Percentiles rank a stretch among this genome's conserved stretches.
Evolutionary conservation across 495 filamentous ascomycete genomes (phyloP).

Genomic region (Halenospora varia): DNA sequence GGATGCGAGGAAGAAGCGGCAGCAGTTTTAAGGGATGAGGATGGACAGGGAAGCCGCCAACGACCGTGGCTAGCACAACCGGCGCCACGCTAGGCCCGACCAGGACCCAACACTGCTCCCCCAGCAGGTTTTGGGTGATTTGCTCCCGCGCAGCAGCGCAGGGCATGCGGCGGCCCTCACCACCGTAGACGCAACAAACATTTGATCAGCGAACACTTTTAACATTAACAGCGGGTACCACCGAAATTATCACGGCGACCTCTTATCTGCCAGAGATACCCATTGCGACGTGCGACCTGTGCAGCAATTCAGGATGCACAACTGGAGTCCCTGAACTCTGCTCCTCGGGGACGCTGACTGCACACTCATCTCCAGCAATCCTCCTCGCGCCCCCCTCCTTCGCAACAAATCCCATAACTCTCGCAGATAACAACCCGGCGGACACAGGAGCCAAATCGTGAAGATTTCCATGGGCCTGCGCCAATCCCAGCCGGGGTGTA

Average conservation of each 20-base stretch:
- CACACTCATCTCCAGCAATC: neutral
- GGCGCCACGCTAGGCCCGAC: too few relatives aligned
- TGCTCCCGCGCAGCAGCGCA: neutral
- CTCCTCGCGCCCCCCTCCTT: neutral
- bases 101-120: too few relatives aligned
- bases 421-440: neutral
- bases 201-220: neutral
- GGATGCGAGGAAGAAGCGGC: neutral
- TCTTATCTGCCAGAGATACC: neutral
- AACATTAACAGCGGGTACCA: constrained; percentile 1
- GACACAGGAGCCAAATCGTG: neutral
- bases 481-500: constrained; percentile 3
- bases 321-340: neutral
- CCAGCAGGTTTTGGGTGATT: neutral
- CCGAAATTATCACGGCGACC: neutral
- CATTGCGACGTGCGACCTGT: neutral
- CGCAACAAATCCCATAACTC: neutral
- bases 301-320: neutral
- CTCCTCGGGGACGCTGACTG: neutral
- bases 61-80: neutral
- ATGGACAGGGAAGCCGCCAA: neutral
- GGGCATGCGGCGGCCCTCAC: neutral
- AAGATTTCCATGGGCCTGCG: constrained; percentile 1
- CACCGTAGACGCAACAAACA: neutral
- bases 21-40: constrained; percentile 5